A percentile compares a stretch with the other conserved stretches of the same genome.
Conservation (phyloP, 441 rosid species). For the Populus trichocarpa region DNA sequence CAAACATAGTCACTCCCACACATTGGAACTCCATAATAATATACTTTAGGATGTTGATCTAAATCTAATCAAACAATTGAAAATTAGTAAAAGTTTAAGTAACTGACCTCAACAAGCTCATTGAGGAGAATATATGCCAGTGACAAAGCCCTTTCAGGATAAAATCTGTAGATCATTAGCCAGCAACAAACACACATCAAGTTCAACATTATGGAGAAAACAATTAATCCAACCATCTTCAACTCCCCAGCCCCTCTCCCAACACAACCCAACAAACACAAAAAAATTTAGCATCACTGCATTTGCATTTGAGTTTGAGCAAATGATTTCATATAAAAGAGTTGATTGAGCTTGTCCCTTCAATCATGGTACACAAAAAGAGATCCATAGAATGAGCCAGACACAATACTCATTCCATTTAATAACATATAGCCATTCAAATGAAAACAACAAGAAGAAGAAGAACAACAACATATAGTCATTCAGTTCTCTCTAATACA, state of each 20-base stretch:
- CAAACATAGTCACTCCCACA: not conserved
- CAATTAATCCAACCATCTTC: not conserved
- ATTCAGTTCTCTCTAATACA: not conserved
- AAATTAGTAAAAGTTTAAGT: not conserved
- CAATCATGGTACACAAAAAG: not conserved
- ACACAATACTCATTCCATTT: not conserved
- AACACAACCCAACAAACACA: not conserved
- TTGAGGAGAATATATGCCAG: slow-evolving; percentile 60
- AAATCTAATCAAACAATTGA: not conserved
- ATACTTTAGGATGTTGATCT: not conserved
- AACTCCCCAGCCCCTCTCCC: not conserved
- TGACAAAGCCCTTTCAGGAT: slow-evolving; percentile 69
- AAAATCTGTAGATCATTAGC: slow-evolving; percentile 48
- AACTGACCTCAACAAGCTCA: slow-evolving; percentile 71
- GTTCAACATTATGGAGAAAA: not conserved
- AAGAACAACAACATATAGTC: not conserved
- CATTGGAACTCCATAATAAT: not conserved
- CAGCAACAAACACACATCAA: slow-evolving; percentile 1
- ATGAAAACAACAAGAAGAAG: not conserved
- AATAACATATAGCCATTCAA: not conserved
- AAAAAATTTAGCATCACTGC: not conserved
- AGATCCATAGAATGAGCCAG: not conserved
- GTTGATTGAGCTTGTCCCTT: not conserved
- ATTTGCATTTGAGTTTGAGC: not conserved
- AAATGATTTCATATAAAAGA: not conserved